phyloP scores from a whole-genome alignment of 371 early-diverging fungal genomes.

The Rhizopus stolonifer region DNA sequence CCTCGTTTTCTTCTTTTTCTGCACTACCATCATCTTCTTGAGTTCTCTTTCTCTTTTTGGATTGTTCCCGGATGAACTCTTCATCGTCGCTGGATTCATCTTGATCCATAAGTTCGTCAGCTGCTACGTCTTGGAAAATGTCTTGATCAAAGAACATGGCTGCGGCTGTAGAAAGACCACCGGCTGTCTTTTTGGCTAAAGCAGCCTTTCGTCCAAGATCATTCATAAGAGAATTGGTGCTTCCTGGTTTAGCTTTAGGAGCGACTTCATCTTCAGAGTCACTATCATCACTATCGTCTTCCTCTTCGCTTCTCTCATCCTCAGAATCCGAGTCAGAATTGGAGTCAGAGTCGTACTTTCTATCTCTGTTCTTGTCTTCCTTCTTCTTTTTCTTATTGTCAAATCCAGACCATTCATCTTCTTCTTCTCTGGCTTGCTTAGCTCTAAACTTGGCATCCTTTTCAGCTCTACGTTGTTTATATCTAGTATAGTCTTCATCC shows the following conservation, averaged over 20 bases:
- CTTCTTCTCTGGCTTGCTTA: slow-evolving; percentile 60
- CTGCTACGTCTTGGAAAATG: slow-evolving; percentile 72
- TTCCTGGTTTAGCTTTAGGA: slow-evolving; percentile 27
- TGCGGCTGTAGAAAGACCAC: slow-evolving; percentile 76
- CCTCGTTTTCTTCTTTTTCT: slow-evolving; percentile 47
- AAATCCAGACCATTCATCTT: slow-evolving; percentile 74
- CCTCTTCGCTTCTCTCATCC: neutral
- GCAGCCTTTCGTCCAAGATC: slow-evolving; percentile 65
- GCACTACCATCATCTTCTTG: slow-evolving; percentile 24
- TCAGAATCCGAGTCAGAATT: slow-evolving; percentile 42
- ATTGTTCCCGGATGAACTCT: slow-evolving; percentile 11
- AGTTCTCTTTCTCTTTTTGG: slow-evolving; percentile 46
- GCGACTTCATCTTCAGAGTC: slow-evolving; percentile 44
- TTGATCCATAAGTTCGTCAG: slow-evolving; percentile 59
- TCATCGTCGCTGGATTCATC: slow-evolving; percentile 48
- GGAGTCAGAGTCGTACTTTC: slow-evolving; percentile 27
- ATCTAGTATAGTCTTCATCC: slow-evolving; percentile 73
- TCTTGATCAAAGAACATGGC: slow-evolving; percentile 93
- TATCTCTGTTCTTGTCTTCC: slow-evolving; percentile 32
- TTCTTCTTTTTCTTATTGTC: slow-evolving; percentile 54
- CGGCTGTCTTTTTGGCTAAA: slow-evolving; percentile 47
- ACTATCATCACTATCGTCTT: slow-evolving; percentile 12
- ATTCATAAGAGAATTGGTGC: slow-evolving; percentile 54
- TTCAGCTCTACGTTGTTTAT: slow-evolving; percentile 70
- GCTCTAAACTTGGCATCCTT: slow-evolving; percentile 77